Evolutionary conservation across 495 filamentous ascomycete species (phyloP), one percentile per base, ranked within the genome.

Genomic region (Tetracladium marchalianum): DNA sequence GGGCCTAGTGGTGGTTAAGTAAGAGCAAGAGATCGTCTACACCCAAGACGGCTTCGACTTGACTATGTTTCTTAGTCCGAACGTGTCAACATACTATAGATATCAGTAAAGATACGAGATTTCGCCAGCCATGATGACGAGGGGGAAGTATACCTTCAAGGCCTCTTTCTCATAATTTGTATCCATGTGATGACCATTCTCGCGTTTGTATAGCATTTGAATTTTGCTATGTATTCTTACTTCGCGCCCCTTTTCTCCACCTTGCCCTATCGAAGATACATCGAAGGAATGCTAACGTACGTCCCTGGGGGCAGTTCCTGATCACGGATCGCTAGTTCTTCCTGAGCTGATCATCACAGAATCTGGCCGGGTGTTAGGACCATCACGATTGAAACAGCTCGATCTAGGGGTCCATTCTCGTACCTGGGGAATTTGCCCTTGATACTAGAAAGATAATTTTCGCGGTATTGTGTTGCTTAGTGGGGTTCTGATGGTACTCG

Each of bases 61-160:
- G 22, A 41, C n/a, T n/a, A n/a, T n/a, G n/a, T n/a, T n/a, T n/a
- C n/a, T 22, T 4, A 44, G 42, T 5, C 22, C 42, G 42, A 44
- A 44, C 31, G 12, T 44, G 24, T 44, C 7, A 18, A 44, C 15
- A 13, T 35, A 35, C 22, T 18, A 35, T 22, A 35, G 42, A 44
- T 22, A 35, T 44, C 13, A 34, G 27, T 12, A 44, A 44, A n/a
- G n/a, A 19, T 31, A 17, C 11, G 12, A 9, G 32, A 11, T 44
- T 35, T 7, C 12, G 31, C 32, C 3, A 9, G 27, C 32, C 7
- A 4, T 11, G 9, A 9, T 35, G 42, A 5, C 7, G 4, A 31
- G n/a, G 44, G 35, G 24, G 18, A 4, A 41, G 6, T 45, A 38
- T 32, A 65, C 65, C 56, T 64, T 66, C 49, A 61, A 37, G 51